phyloP scores from a whole-genome alignment of 139 green algal species.

The Choricystis sp. region DNA sequence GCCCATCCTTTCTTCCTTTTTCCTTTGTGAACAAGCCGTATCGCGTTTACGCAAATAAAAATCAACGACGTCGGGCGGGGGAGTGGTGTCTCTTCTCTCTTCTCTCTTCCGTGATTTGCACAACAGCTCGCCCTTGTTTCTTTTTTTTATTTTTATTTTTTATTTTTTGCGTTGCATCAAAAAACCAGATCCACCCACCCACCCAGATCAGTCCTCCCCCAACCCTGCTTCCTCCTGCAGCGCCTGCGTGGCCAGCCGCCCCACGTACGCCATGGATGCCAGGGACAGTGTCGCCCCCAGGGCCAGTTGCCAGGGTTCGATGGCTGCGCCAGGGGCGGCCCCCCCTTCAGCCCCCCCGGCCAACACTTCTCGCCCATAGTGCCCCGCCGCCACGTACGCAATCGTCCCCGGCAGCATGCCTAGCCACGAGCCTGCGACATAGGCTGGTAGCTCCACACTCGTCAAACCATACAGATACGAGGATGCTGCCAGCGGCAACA shows the following conservation, averaged over 20 bases:
- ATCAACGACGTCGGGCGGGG: no score
- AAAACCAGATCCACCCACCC: background rate
- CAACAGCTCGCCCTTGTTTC: background rate
- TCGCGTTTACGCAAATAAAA: no score
- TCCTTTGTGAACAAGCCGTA: no score
- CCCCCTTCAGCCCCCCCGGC: background rate
- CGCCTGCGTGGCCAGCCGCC: slow-evolving; percentile 43
- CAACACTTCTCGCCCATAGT: slow-evolving; percentile 12
- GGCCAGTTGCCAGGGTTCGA: slow-evolving; percentile 25
- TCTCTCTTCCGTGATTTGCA: background rate
- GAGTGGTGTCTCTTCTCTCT: background rate
- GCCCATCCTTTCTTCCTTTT: no score
- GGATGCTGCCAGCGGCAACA: slow-evolving; percentile 73
- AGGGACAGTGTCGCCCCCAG: slow-evolving; percentile 35
- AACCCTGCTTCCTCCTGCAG: slow-evolving; percentile 44
- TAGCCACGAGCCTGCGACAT: slow-evolving; percentile 62
- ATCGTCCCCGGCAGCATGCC: slow-evolving; percentile 91
- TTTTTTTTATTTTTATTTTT: slow-evolving; percentile 1
- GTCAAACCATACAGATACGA: slow-evolving; percentile 91
- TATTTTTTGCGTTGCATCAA: background rate
- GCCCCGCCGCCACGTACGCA: slow-evolving; percentile 58
- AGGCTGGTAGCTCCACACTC: slow-evolving; percentile 58
- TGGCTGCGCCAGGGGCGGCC: background rate
- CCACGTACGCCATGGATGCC: slow-evolving; percentile 48
- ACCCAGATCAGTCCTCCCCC: slow-evolving; percentile 4